Evolutionary conservation across 164 flowering plant species (phyloP).

Genomic region (Liquidambar formosana): DNA sequence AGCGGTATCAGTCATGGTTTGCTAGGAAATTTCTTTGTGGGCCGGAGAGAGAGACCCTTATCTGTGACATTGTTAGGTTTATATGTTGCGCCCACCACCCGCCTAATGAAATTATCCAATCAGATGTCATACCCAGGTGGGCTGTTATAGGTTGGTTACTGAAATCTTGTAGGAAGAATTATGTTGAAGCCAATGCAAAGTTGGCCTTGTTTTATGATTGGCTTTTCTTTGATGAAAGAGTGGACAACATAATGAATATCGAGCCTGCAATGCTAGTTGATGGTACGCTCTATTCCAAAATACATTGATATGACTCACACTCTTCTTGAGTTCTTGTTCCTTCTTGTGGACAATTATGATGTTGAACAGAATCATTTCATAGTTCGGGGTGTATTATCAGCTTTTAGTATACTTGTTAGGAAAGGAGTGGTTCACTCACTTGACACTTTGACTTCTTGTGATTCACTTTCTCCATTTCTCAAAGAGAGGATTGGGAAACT

Average conservation of each 20-base stretch:
- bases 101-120: conserved; percentile 71
- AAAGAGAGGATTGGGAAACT: conserved; percentile 47
- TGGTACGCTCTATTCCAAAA: conserved; percentile 69
- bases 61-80: conserved; percentile 78
- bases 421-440: conserved; percentile 67
- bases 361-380: conserved; percentile 46
- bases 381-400: conserved; percentile 53
- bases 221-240: conserved; percentile 80
- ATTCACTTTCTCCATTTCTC: conserved; percentile 49
- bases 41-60: conserved; percentile 56
- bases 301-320: conserved; percentile 67
- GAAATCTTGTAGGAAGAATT: conserved; percentile 53
- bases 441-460: conserved; percentile 56
- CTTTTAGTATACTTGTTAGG: conserved; percentile 51
- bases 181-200: conserved; percentile 63
- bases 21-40: conserved; percentile 56
- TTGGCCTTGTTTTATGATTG: conserved; percentile 92
- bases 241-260: conserved; percentile 80
- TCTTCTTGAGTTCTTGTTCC: conserved; percentile 76
- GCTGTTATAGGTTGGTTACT: conserved; percentile 93
- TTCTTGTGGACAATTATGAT: conserved; percentile 71
- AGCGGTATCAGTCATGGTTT: conserved; percentile 81
- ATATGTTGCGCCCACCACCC: conserved; percentile 93
- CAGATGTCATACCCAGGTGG: conserved; percentile 84
- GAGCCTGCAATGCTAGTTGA: conserved; percentile 85